Conservation (phyloP, 2,329 filamentous ascomycete species). For the Nemania serpens region DNA sequence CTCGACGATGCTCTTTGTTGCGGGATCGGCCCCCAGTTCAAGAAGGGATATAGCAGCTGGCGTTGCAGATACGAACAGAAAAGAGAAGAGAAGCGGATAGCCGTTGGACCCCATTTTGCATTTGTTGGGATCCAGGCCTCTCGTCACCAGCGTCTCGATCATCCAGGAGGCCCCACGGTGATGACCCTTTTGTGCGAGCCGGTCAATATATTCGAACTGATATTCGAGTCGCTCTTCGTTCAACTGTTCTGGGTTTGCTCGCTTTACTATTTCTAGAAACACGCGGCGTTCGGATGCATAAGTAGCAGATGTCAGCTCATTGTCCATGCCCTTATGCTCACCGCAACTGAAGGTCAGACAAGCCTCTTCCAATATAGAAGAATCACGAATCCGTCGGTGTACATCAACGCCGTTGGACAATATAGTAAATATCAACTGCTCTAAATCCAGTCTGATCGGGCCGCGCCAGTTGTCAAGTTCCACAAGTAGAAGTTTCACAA, state of each 20-base stretch:
- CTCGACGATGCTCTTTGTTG: too few species aligned
- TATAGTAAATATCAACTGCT: background rate
- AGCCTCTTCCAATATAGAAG: constrained; percentile 4
- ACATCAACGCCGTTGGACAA: background rate
- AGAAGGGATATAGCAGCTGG: constrained; percentile 5
- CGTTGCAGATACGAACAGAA: background rate
- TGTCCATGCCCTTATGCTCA: background rate
- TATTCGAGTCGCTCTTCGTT: background rate
- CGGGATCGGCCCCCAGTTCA: constrained; percentile 11
- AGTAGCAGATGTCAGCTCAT: too few species aligned
- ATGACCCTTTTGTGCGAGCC: background rate
- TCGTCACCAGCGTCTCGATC: constrained; percentile 1
- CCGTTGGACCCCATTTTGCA: background rate
- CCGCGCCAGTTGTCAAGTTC: background rate
- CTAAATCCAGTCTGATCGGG: background rate
- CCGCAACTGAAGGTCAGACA: background rate
- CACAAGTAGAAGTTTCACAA: background rate
- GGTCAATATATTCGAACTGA: background rate
- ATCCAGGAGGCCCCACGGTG: constrained; percentile 3
- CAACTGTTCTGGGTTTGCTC: background rate
- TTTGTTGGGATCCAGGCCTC: constrained; percentile 9
- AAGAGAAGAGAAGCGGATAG: background rate
- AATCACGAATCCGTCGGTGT: background rate
- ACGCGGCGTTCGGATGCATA: background rate
- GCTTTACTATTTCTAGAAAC: background rate